Conservation (phyloP, 805 yeast species). For the Kurtzmaniella fragi region DNA sequence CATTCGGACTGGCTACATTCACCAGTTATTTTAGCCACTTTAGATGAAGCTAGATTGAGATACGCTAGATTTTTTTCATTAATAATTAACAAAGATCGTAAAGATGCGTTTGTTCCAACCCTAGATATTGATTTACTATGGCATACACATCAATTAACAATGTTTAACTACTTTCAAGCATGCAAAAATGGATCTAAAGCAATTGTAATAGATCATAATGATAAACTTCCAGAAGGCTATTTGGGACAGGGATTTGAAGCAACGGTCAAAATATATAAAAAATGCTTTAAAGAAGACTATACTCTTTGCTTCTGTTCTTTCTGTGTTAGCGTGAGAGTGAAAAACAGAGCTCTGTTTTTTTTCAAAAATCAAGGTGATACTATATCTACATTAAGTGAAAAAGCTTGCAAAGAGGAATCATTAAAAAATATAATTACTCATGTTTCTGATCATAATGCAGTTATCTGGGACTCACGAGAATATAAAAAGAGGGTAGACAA, state of each 20-base stretch:
- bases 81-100: background rate
- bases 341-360: background rate
- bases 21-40: constrained; percentile 2
- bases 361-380: background rate
- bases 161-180: constrained; percentile 2
- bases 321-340: constrained; percentile 6
- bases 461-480: too few relatives aligned
- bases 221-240: constrained; percentile 16
- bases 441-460: background rate
- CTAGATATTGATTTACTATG: constrained; percentile 9
- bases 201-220: constrained; percentile 17
- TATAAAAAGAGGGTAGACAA: too few relatives aligned
- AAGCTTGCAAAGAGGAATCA: too few relatives aligned
- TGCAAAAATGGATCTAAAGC: background rate
- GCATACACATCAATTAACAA: constrained; percentile 8
- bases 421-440: too few relatives aligned
- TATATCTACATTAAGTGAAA: background rate
- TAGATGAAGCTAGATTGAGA: constrained; percentile 4
- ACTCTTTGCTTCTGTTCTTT: constrained; percentile 17
- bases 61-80: constrained; percentile 5
- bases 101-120: constrained; percentile 8
- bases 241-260: constrained; percentile 12
- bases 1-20: constrained; percentile 6
- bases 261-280: constrained; percentile 13
- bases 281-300: constrained; percentile 10